Base-by-base conservation (phyloP, 2,329 filamentous ascomycete species). In the Aspergillus quadrilineatus region DNA sequence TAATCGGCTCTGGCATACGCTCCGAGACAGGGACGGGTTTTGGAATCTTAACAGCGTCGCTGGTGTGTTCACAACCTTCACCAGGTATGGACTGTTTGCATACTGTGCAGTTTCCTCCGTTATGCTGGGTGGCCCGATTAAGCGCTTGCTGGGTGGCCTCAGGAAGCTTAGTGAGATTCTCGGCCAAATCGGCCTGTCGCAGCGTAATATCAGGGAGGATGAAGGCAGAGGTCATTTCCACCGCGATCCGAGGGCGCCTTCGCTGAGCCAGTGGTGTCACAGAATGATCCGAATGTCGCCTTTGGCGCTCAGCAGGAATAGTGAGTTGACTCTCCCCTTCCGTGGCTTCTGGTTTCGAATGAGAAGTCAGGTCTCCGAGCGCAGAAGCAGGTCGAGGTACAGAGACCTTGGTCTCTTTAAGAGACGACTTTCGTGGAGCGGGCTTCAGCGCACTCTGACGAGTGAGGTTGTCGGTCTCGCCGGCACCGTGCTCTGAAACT, bases 131-230 rank as follows among this genome's bases (percentile, higher is more conserved):
- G 54, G 75, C 67, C 37, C 63, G 67, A 52, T 79, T 70, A 17
- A 79, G 65, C 15, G 73, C 76, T 49, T 69, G 68, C 59, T 77
- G 75, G 6, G 75, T 69, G 10, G 73, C 63, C 50, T 74, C 69
- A 3, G 77, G 73, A 14, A 78, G 60, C 22, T 67, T 67, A 6
- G 60, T 57, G n/a, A 69, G 68, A 42, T 71, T 66, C 48, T 63
- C 65, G 9, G 65, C 63, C 46, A 65, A 44, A 43, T 69, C 65
- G 41, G 67, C 62, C 50, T 68, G 67, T 51, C 66, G 66, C 68
- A 86, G 71, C 17, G 84, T 86, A 63, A 87, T 84, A 62, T 87
- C 84, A 9, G 84, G 84, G 5, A 87, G 71, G 60, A 87, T 86
- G 66, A 86, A 86, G 5, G 83, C 84, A 3, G 84, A 87, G 5